Conservation (phyloP, 768 basidiomycete species). For the Boletus speciosus region DNA sequence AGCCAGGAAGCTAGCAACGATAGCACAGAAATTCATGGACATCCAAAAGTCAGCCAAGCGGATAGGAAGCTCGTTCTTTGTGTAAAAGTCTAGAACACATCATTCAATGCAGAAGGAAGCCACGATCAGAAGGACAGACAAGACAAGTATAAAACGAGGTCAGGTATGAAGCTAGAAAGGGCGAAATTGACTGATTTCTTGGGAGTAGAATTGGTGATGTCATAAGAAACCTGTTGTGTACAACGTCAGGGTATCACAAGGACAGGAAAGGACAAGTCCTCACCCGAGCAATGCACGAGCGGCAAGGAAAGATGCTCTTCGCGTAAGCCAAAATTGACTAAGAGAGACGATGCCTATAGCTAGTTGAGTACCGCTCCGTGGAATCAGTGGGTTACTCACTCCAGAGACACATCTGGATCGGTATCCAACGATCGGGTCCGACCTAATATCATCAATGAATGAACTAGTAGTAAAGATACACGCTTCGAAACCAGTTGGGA, state of each 20-base stretch:
- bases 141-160: slow-evolving; percentile 58
- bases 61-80: slow-evolving; percentile 46
- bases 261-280: neutral
- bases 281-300: slow-evolving; percentile 49
- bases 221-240: slow-evolving; percentile 34
- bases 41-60: slow-evolving; percentile 72
- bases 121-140: slow-evolving; percentile 35
- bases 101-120: neutral
- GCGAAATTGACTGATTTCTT: neutral
- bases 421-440: slow-evolving; percentile 65
- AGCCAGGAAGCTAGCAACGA: slow-evolving; percentile 61
- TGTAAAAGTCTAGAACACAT: slow-evolving; percentile 42
- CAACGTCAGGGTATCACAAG: neutral
- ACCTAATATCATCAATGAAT: slow-evolving; percentile 30
- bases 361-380: neutral
- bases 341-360: slow-evolving; percentile 40
- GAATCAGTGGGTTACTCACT: slow-evolving; percentile 19
- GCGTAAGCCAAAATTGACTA: slow-evolving; percentile 54
- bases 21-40: slow-evolving; percentile 51
- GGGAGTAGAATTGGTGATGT: neutral
- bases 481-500: slow-evolving; percentile 62
- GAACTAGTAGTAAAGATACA: slow-evolving; percentile 27
- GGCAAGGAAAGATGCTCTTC: slow-evolving; percentile 47
- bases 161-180: slow-evolving; percentile 47
- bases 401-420: slow-evolving; percentile 55